These are phyloP conservation scores for Gigaspora rosea DNA, from an alignment of 192 early-diverging fungal species.

Conservation along the genomic window DNA sequence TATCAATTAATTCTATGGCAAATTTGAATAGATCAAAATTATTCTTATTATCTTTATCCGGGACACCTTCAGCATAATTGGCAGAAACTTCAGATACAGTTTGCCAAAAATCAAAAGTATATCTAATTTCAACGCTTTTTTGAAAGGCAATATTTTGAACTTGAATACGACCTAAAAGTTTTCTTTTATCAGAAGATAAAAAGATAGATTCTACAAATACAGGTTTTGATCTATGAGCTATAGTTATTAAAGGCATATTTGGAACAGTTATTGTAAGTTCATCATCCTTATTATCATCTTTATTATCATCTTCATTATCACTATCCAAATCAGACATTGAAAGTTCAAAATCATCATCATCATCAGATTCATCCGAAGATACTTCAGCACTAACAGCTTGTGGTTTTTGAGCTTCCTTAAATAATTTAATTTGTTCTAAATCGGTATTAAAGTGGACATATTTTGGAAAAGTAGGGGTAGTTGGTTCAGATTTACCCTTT, in stretches of 20 bases:
- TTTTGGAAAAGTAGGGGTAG: constrained; percentile 49
- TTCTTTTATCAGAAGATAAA: constrained; percentile 51
- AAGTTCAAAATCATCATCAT: constrained; percentile 37
- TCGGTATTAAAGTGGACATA: constrained; percentile 70
- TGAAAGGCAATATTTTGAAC: constrained; percentile 87
- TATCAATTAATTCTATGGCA: constrained; percentile 58
- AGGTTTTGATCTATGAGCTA: constrained; percentile 36
- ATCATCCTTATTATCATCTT: constrained; percentile 33
- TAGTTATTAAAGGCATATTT: constrained; percentile 40
- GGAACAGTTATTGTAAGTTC: constrained; percentile 38
- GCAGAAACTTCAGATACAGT: constrained; percentile 68
- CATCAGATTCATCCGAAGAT: constrained; percentile 38
- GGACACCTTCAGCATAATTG: constrained; percentile 59
- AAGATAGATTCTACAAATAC: constrained; percentile 62
- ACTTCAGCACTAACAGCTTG: constrained; percentile 42
- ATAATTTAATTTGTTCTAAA: constrained; percentile 69
- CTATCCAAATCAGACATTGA: background rate
- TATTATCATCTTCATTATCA: constrained; percentile 11
- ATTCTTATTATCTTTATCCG: constrained; percentile 45
- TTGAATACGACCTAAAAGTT: constrained; percentile 65
- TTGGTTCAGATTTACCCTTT: constrained; percentile 33
- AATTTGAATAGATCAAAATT: constrained; percentile 71
- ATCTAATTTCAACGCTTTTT: constrained; percentile 78
- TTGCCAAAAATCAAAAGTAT: constrained; percentile 83
- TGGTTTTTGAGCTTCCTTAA: constrained; percentile 70